A percentile compares a stretch with the other conserved stretches of the same genome.
phyloP scores from a whole-genome alignment of 2,329 filamentous ascomycete genomes.

The Lasiodiplodia gonubiensis region DNA sequence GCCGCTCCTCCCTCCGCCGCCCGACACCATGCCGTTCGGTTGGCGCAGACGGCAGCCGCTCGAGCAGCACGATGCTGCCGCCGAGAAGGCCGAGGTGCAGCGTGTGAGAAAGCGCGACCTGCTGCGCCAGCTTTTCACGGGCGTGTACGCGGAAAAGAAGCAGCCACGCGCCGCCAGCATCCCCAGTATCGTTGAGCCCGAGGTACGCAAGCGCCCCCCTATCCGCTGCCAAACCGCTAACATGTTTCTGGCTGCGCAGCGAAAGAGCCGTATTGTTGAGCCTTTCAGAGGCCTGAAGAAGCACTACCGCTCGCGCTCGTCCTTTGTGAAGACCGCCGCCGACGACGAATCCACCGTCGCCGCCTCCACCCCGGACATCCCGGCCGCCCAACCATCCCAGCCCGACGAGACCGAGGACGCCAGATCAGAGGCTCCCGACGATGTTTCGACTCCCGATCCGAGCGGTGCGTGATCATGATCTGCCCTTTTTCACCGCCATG shows the following conservation, averaged over 20 bases:
- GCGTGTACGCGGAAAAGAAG: conserved; percentile 9
- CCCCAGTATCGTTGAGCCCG: conserved; percentile 18
- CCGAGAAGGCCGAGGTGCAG: conserved; percentile 12
- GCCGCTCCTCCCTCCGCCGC: neutral
- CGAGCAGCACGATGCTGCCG: conserved; percentile 14
- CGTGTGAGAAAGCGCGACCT: conserved; percentile 28
- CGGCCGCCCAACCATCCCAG: neutral
- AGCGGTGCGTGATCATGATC: conserved; percentile 27
- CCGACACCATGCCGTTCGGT: conserved; percentile 25
- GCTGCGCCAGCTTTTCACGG: conserved; percentile 24
- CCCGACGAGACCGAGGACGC: conserved; percentile 3
- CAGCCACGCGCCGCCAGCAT: conserved; percentile 22
- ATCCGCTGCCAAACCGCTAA: conserved; percentile 12
- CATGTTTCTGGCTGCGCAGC: conserved; percentile 12
- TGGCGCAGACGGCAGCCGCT: conserved; percentile 23
- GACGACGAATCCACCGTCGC: conserved; percentile 18
- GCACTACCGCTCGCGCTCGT: conserved; percentile 23
- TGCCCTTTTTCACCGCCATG: conserved; percentile 24
- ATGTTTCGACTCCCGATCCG: conserved; percentile 18
- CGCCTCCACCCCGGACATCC: conserved; percentile 9
- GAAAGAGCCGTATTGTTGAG: conserved; percentile 24
- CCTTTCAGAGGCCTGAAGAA: conserved; percentile 22
- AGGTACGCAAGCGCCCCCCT: conserved; percentile 4
- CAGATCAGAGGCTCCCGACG: conserved; percentile 22
- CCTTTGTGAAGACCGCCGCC: conserved; percentile 21